Conservation (phyloP, 352 stramenopile species). For the Elongisporangium senticosum region DNA sequence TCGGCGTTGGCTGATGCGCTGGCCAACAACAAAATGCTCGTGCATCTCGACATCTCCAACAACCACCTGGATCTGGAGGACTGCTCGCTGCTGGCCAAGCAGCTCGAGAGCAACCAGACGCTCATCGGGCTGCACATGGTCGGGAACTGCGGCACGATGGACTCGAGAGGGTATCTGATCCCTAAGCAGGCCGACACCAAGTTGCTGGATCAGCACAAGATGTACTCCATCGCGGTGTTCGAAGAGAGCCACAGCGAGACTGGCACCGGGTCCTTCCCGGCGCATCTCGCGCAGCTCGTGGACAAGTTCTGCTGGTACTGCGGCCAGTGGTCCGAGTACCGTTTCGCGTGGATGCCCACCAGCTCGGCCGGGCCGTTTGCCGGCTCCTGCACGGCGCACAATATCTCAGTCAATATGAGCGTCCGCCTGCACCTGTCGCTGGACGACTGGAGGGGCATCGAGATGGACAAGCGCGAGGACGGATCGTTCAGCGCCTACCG, state of each 20-base stretch:
- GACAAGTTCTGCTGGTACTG: constrained; percentile 80
- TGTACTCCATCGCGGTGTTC: constrained; percentile 68
- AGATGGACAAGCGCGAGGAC: constrained; percentile 58
- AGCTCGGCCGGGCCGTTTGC: constrained; percentile 30
- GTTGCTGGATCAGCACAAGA: constrained; percentile 70
- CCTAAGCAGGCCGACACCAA: constrained; percentile 27
- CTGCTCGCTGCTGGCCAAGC: constrained; percentile 48
- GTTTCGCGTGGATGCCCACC: constrained; percentile 57
- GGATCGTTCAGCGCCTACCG: constrained; percentile 52
- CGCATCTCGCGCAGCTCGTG: constrained; percentile 43
- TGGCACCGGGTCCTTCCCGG: constrained; percentile 40
- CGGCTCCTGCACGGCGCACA: constrained; percentile 19
- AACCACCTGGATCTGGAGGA: constrained; percentile 62
- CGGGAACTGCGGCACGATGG: constrained; percentile 61
- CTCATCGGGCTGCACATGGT: constrained; percentile 72
- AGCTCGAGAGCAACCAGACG: constrained; percentile 68
- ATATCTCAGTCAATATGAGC: constrained; percentile 27
- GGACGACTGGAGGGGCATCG: constrained; percentile 62
- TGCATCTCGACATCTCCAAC: constrained; percentile 66
- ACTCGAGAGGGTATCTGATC: constrained; percentile 63
- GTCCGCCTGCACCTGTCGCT: constrained; percentile 60
- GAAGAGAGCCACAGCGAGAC: constrained; percentile 61
- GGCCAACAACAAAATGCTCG: constrained; percentile 73
- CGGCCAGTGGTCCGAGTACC: constrained; percentile 66
- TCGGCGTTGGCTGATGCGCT: constrained; percentile 52